phyloP scores from a whole-genome alignment of 2,329 filamentous ascomycete genomes.

The Pseudocercospora fuligena region DNA sequence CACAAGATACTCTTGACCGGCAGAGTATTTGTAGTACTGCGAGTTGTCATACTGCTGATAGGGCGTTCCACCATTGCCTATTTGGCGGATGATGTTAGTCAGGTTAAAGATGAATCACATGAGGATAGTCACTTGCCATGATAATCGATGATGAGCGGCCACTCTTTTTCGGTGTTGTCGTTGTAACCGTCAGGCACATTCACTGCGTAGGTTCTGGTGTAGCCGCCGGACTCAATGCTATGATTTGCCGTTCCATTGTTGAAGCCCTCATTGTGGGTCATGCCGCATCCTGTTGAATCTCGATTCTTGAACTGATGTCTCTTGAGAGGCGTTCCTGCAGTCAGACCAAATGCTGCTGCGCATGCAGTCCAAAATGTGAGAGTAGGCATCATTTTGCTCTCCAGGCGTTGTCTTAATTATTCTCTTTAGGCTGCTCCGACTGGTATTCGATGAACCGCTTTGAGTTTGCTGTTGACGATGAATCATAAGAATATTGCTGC shows the following conservation, averaged over 20 bases:
- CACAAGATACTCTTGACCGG: slow-evolving; percentile 51
- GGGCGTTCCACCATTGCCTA: slow-evolving; percentile 41
- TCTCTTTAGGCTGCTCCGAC: neutral
- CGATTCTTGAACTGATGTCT: slow-evolving; percentile 4
- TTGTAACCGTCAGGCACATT: slow-evolving; percentile 35
- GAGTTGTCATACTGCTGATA: slow-evolving; percentile 49
- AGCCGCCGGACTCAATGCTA: slow-evolving; percentile 26
- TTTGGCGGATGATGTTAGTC: neutral
- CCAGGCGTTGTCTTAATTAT: neutral
- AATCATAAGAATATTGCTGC: neutral
- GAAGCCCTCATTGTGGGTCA: slow-evolving; percentile 26
- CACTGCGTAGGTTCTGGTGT: slow-evolving; percentile 33
- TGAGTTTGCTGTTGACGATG: neutral
- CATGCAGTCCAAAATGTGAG: slow-evolving; percentile 1
- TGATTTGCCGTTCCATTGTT: slow-evolving; percentile 25
- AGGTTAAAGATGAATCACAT: slow-evolving; percentile 20
- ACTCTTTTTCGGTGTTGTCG: slow-evolving; percentile 20
- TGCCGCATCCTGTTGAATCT: slow-evolving; percentile 16
- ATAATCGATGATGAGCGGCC: slow-evolving; percentile 53
- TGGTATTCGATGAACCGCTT: neutral
- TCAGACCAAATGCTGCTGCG: slow-evolving; percentile 5
- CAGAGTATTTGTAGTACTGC: slow-evolving; percentile 51
- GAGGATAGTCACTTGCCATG: slow-evolving; percentile 40
- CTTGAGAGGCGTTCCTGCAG: slow-evolving; percentile 9
- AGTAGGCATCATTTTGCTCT: neutral